These are phyloP conservation scores for Microcyclospora pomicola DNA, from an alignment of 2,329 filamentous ascomycete genomes.

Conservation along the genomic window DNA sequence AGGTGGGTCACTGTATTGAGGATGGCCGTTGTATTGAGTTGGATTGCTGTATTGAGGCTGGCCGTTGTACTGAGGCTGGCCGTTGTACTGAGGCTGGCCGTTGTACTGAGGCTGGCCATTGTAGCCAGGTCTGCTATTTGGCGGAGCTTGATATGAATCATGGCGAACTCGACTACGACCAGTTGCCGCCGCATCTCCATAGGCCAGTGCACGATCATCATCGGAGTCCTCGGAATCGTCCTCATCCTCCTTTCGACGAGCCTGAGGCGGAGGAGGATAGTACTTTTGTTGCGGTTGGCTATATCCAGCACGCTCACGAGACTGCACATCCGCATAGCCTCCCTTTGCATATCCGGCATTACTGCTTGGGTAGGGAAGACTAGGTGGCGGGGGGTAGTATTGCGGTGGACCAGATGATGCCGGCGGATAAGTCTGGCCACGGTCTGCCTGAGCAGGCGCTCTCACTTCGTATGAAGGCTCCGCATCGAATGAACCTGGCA, in stretches of 20 bases:
- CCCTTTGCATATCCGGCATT: slow-evolving; percentile 29
- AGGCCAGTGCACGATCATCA: slow-evolving; percentile 21
- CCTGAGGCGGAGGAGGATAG: too few relatives aligned
- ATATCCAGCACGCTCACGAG: slow-evolving; percentile 29
- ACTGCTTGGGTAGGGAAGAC: slow-evolving; percentile 16
- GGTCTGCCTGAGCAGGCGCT: slow-evolving; percentile 18
- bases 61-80: too few relatives aligned
- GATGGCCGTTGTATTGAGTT: too few relatives aligned
- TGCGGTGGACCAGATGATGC: slow-evolving; percentile 2
- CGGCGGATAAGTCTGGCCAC: slow-evolving; percentile 7
- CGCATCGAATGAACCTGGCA: slow-evolving; percentile 11
- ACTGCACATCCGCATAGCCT: slow-evolving; percentile 30
- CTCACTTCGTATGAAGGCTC: slow-evolving; percentile 28
- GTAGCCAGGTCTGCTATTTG: too few relatives aligned
- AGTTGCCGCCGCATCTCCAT: slow-evolving; percentile 12
- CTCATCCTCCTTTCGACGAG: not conserved
- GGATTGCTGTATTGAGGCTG: too few relatives aligned
- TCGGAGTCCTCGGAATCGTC: slow-evolving; percentile 7
- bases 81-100: too few relatives aligned
- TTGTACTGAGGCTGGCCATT: too few relatives aligned
- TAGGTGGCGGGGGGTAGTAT: slow-evolving; percentile 7
- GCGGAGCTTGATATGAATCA: slow-evolving; percentile 5
- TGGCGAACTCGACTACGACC: slow-evolving; percentile 6
- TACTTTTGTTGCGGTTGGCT: slow-evolving; percentile 3
- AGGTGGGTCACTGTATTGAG: not conserved